Evolutionary conservation across 2,329 filamentous ascomycete genomes (phyloP), one percentile per base, ranked within the genome.

Genomic region (Trichoderma atrobrunneum): DNA sequence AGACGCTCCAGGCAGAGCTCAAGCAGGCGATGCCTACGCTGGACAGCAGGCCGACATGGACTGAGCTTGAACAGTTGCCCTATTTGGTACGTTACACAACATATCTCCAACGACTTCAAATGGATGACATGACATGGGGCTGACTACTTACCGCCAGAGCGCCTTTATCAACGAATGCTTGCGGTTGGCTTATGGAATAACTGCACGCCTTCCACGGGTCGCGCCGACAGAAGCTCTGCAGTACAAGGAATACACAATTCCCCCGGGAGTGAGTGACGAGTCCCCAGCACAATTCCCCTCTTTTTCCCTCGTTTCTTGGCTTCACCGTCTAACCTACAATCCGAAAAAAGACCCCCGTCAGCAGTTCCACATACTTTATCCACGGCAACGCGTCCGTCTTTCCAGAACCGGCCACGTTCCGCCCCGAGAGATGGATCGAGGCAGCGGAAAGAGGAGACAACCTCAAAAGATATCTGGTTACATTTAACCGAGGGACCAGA

Each of bases 181-280:
- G 34, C 73, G 74, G 16, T 51, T 76, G 18, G 68, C 73, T 28
- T 73, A 70, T 57, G 73, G 74, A 36, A 51, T 73, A 12, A 63
- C 71, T 11, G 62, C 60, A 18, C 73, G 74, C 5, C 54, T 80
- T 7, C 78, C 78, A 16, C 76, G 80, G 4, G 77, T 80, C 14
- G 77, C 78, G 0, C 77, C 77, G 2, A 70, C 76, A 24, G 75
- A 78, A 30, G 63, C 75, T 11, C 76, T 82, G 21, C 71, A 75
- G 24, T 81, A 80, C 72, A 77, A 77, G 16, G 74, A 80, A 65
- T 79, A 76, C 75, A 72, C 72, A 3, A 81, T 82, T 63, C 79
- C 80, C 1, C 76, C 79, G 5, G 76, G 77, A 3, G 79, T 80
- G 78, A 60, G 77, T 36, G 59, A 62, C 28, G 28, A 39, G 54